Percentiles rank a stretch among this genome's conserved stretches.
phyloP scores from a whole-genome alignment of 441 rosid species.

The Gossypium armourianum region DNA sequence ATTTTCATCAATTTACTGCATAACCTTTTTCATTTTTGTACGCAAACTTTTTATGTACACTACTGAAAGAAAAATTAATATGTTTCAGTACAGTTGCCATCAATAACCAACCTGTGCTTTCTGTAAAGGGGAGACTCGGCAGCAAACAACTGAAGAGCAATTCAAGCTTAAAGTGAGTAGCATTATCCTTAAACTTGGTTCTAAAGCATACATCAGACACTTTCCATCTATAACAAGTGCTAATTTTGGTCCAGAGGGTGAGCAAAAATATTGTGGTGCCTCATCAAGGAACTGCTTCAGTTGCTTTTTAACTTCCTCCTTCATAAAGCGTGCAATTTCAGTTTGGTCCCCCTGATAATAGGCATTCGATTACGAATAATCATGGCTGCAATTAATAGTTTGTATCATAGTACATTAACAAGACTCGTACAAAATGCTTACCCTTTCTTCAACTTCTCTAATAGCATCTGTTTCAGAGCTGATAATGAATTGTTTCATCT shows the following conservation, averaged over 20 bases:
- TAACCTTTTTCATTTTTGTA: background rate
- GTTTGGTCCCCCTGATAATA: conserved; percentile 50
- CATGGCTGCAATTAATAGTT: background rate
- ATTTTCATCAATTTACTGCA: background rate
- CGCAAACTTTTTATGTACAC: background rate
- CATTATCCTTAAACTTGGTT: conserved; percentile 68
- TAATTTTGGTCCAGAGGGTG: conserved; percentile 63
- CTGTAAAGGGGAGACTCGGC: conserved; percentile 97
- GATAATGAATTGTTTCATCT: conserved; percentile 64
- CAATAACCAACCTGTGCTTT: conserved; percentile 73
- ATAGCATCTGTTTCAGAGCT: conserved; percentile 78
- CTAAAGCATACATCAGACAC: conserved; percentile 91
- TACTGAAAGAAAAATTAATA: conserved; percentile 6
- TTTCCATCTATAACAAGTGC: conserved; percentile 90
- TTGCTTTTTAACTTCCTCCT: conserved; percentile 70
- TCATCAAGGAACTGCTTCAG: conserved; percentile 72
- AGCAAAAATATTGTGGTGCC: conserved; percentile 48
- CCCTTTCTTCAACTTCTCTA: conserved; percentile 84
- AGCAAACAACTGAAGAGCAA: conserved; percentile 91
- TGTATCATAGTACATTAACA: conserved; percentile 6
- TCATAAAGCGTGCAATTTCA: conserved; percentile 74
- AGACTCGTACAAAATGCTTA: conserved; percentile 26
- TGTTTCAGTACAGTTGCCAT: background rate
- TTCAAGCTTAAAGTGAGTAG: conserved; percentile 88
- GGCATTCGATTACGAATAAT: conserved; percentile 4